phyloP scores from a whole-genome alignment of 441 rosid species.

The Raphanus hybrid region DNA sequence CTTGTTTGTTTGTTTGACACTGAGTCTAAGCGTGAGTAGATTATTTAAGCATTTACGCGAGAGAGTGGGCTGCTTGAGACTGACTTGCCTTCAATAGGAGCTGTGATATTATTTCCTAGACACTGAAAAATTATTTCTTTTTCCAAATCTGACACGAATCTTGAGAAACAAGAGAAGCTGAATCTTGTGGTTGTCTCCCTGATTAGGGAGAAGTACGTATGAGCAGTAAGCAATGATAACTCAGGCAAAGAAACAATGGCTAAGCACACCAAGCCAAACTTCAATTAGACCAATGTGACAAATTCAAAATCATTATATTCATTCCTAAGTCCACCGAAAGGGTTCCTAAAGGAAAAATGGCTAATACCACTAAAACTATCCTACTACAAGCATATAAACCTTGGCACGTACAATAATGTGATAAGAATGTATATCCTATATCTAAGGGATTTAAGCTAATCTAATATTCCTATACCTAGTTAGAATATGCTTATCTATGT shows the following conservation, averaged over 20 bases:
- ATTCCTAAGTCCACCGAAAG: neutral
- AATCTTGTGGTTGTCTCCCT: neutral
- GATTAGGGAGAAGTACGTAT: neutral
- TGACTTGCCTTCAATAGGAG: slow-evolving; percentile 1
- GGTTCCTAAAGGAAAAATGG: neutral
- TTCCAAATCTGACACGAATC: neutral
- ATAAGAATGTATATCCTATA: no score
- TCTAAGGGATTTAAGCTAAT: no score
- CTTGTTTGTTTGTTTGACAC: neutral
- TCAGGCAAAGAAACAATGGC: neutral
- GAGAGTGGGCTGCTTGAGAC: neutral
- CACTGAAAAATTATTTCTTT: neutral
- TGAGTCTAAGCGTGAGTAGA: neutral
- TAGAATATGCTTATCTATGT: no score
- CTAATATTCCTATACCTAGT: no score
- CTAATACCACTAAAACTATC: neutral
- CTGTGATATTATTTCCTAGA: neutral
- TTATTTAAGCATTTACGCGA: neutral
- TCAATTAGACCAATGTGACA: neutral
- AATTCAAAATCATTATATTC: neutral
- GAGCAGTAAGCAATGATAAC: neutral
- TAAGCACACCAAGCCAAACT: neutral
- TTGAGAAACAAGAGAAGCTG: neutral
- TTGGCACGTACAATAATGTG: neutral
- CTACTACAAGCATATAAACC: neutral